Conservation (phyloP, 225 moss, liverwort and hornwort genomes). For the Polytrichum formosum region DNA sequence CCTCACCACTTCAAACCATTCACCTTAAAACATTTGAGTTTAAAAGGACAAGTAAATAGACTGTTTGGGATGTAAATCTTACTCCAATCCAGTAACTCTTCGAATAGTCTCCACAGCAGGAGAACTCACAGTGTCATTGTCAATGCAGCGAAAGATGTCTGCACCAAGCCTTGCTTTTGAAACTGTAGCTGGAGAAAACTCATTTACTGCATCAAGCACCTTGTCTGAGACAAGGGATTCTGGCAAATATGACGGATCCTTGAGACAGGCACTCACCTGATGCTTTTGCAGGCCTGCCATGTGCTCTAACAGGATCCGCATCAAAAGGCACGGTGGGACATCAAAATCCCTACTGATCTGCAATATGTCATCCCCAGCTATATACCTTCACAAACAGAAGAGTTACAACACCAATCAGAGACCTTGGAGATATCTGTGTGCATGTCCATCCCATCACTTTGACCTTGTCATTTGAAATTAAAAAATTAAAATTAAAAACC, state of each 20-base stretch:
- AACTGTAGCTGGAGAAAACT: conserved; percentile 16
- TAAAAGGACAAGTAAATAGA: background rate
- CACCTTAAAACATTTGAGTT: too few relatives aligned
- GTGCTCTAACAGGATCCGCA: conserved; percentile 65
- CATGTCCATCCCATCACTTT: too few relatives aligned
- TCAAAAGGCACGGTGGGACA: conserved; percentile 55
- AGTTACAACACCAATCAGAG: too few relatives aligned
- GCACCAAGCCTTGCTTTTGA: conserved; percentile 43
- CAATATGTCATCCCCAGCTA: conserved; percentile 50
- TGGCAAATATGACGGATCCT: conserved; percentile 56
- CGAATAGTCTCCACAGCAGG: conserved; percentile 64
- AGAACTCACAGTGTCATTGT: conserved; percentile 61
- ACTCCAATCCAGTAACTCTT: conserved; percentile 68
- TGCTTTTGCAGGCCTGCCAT: conserved; percentile 65
- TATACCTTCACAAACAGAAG: conserved; percentile 28
- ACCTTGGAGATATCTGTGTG: too few relatives aligned
- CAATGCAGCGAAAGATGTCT: conserved; percentile 57
- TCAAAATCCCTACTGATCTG: conserved; percentile 49
- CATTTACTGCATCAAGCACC: conserved; percentile 22
- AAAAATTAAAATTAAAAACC: too few relatives aligned
- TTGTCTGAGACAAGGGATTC: conserved; percentile 27
- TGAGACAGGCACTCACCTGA: conserved; percentile 57
- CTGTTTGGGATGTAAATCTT: conserved; percentile 21
- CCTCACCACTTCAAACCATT: too few relatives aligned
- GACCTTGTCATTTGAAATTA: too few relatives aligned